Base-by-base conservation (phyloP, 164 flowering plant genomes). In the Cinnamomum chago region DNA sequence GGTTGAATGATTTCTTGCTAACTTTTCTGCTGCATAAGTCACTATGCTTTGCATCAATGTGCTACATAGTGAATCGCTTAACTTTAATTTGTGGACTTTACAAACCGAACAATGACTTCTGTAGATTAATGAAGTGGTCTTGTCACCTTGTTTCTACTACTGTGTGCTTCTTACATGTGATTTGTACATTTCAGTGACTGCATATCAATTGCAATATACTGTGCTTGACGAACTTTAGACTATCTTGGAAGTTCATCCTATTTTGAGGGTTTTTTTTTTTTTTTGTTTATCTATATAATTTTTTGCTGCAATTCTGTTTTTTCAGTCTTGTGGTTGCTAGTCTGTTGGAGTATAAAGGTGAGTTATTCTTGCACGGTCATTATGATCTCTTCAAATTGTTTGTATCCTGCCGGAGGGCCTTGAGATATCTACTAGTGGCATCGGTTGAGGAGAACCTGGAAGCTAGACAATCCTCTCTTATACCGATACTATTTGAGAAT, bases 401-500 rank as follows among this genome's bases (percentile, higher is more conserved):
- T 72, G 68, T 88, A 3, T 81, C 82, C 76, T 92, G 96, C 73
- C 91, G 99, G 78, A 87, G 87, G 83, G 82, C 92, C 77, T 82
- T 92, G 74, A 91, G 84, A 75, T 72, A 79, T 76, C 73, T 93
- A 50, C 30, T 83, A 68, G 77, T 84, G 83, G 79, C 85, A 68
- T 84, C 81, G 65, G 82, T 79, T 65, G 90, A 83, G 70, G 83
- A 82, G 69, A 84, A 72, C 15, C 70, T 73, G 68, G 85, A 79
- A 80, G 70, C 73, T 75, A n/a, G 71, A 75, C 79, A 81, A 60
- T 79, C 80, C 71, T 76, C 84, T 17, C 65, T 79, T 40, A 6
- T 68, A 73, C 30, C 79, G 14, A 73, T 76, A 28, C 52, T 86
- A 12, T 79, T 75, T 55, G 84, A 83, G 64, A 81, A 73, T 79